Conservation (phyloP, 495 filamentous ascomycete species). For the Parathielavia hyrcaniae region DNA sequence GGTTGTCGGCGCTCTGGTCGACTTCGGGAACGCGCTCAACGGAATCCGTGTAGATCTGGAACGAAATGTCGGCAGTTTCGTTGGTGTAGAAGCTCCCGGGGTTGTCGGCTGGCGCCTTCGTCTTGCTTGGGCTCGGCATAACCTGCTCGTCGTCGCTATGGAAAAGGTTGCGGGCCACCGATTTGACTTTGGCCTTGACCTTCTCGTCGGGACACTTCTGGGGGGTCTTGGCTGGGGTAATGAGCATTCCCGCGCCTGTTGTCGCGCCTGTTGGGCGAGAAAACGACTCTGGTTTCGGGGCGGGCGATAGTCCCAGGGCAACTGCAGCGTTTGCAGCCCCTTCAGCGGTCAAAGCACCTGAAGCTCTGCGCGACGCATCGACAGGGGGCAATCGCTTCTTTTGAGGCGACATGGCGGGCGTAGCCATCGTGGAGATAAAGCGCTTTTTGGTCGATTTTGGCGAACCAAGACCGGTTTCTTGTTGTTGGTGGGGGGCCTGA, state of each 20-base stretch:
- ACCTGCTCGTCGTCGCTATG: slow-evolving; percentile 50
- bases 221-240: slow-evolving; percentile 88
- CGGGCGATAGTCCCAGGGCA: slow-evolving; percentile 29
- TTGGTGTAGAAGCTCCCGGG: slow-evolving; percentile 65
- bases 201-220: slow-evolving; percentile 56
- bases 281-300: background rate
- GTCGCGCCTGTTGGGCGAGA: slow-evolving; percentile 4
- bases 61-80: slow-evolving; percentile 45
- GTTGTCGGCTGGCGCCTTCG: slow-evolving; percentile 50
- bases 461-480: slow-evolving; percentile 27
- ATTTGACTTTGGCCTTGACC: slow-evolving; percentile 49
- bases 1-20: slow-evolving; percentile 62
- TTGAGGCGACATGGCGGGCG: slow-evolving; percentile 46
- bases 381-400: slow-evolving; percentile 43
- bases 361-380: slow-evolving; percentile 37
- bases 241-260: slow-evolving; percentile 53
- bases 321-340: slow-evolving; percentile 33
- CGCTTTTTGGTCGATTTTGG: slow-evolving; percentile 27
- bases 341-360: slow-evolving; percentile 34
- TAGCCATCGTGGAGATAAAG: slow-evolving; percentile 29
- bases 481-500: slow-evolving; percentile 27
- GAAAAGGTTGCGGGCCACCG: slow-evolving; percentile 73
- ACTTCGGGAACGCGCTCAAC: slow-evolving; percentile 74
- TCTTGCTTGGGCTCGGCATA: slow-evolving; percentile 55
- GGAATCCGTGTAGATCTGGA: slow-evolving; percentile 85